Evolutionary conservation across 257 asterid species (phyloP).

Genomic region (Nicotiana undulata): DNA sequence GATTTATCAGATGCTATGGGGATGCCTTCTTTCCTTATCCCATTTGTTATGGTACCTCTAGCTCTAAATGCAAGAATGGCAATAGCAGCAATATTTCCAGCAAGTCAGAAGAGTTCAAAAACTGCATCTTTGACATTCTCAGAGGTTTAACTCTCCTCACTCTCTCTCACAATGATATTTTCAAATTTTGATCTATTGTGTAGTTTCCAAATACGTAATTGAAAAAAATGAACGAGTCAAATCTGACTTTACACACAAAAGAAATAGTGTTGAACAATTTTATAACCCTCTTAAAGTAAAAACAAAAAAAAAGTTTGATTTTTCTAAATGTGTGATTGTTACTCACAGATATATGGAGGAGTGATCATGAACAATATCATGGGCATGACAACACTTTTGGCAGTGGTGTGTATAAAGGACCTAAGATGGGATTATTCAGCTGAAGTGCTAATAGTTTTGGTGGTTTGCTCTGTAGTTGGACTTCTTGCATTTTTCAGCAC

Average conservation of each 20-base stretch:
- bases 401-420: constrained; percentile 23
- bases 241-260: neutral
- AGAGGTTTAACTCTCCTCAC: constrained; percentile 34
- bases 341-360: constrained; percentile 34
- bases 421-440: constrained; percentile 37
- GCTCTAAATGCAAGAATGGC: constrained; percentile 48
- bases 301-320: neutral
- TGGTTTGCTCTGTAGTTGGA: constrained; percentile 26
- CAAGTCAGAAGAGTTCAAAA: constrained; percentile 38
- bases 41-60: constrained; percentile 45
- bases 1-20: constrained; percentile 33
- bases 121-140: constrained; percentile 66
- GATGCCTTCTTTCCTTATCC: constrained; percentile 43
- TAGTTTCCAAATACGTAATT: no score
- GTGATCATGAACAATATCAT: constrained; percentile 33
- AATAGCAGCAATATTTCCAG: constrained; percentile 42
- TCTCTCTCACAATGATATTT: neutral
- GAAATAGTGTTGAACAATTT: neutral
- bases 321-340: neutral
- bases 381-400: constrained; percentile 27
- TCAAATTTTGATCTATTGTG: neutral
- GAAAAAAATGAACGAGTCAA: no score
- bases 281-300: neutral
- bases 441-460: constrained; percentile 24
- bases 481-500: constrained; percentile 19